phyloP scores from a whole-genome alignment of 257 asterid genomes.

The Ocimum tenuiflorum region DNA sequence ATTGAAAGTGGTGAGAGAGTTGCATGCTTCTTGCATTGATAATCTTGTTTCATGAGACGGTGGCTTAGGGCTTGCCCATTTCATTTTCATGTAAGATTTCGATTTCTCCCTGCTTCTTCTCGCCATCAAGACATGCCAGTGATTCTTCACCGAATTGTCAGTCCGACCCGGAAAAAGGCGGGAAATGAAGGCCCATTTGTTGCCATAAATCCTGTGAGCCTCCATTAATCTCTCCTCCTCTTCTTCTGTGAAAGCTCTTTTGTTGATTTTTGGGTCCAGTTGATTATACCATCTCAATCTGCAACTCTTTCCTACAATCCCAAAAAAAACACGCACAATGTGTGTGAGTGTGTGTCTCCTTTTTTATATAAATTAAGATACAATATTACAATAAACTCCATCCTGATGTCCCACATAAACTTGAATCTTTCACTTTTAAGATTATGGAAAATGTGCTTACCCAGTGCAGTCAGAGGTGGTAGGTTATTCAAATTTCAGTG shows the following conservation, averaged over 20 bases:
- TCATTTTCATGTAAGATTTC: constrained; percentile 18
- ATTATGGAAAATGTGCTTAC: no score
- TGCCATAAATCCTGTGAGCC: constrained; percentile 39
- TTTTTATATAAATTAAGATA: no score
- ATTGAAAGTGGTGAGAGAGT: not conserved
- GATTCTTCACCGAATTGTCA: constrained; percentile 51
- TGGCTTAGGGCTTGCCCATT: not conserved
- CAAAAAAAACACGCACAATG: no score
- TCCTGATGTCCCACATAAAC: no score
- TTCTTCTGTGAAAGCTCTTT: constrained; percentile 38
- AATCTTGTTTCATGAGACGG: not conserved
- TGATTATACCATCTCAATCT: constrained; percentile 57
- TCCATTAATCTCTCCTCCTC: constrained; percentile 37
- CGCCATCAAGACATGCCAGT: constrained; percentile 51
- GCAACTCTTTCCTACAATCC: constrained; percentile 47
- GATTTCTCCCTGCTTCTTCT: constrained; percentile 32
- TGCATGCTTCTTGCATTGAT: not conserved
- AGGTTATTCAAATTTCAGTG: no score
- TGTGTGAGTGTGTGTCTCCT: no score
- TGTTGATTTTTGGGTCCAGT: constrained; percentile 44
- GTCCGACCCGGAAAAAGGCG: constrained; percentile 46
- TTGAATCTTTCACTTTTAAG: no score
- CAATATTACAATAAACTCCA: no score
- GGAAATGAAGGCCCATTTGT: constrained; percentile 45
- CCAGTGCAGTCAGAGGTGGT: no score